phyloP scores from a whole-genome alignment of 768 basidiomycete genomes.

The Boletus huronensis region DNA sequence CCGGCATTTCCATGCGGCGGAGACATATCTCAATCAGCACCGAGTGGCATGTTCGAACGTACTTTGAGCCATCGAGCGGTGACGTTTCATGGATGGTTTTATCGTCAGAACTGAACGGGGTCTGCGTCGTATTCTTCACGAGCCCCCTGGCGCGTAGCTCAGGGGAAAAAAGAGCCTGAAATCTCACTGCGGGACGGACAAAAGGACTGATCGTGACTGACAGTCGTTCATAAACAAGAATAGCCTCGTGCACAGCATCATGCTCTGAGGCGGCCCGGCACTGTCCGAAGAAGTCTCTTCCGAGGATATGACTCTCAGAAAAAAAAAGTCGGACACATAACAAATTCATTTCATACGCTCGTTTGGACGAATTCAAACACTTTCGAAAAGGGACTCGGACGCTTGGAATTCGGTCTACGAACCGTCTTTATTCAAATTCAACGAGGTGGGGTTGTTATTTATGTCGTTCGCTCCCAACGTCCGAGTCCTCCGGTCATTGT shows the following conservation, averaged over 20 bases:
- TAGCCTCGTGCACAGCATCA: not conserved
- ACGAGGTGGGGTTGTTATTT: not conserved
- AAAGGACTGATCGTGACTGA: conserved; percentile 1
- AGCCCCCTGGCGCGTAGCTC: not conserved
- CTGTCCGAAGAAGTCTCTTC: not conserved
- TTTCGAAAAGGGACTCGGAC: not conserved
- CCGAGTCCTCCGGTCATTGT: not conserved
- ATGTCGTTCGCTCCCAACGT: not conserved
- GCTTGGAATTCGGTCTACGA: not conserved
- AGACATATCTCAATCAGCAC: not conserved
- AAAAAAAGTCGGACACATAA: not conserved
- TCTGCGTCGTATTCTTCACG: not conserved
- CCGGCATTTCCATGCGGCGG: not conserved
- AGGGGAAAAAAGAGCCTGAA: not conserved
- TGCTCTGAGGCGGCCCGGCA: not conserved
- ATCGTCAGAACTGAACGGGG: not conserved
- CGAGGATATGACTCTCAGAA: conserved; percentile 1
- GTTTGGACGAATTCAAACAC: not conserved
- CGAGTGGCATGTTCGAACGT: not conserved
- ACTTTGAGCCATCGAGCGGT: not conserved
- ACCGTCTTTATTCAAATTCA: not conserved
- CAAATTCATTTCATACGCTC: not conserved
- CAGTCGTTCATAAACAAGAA: not conserved
- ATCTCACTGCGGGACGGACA: conserved; percentile 1
- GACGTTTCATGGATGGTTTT: not conserved